Evolutionary conservation across 352 stramenopile species (phyloP), one percentile per base, ranked within the genome.

Genomic region (Phytophthora kernoviae): DNA sequence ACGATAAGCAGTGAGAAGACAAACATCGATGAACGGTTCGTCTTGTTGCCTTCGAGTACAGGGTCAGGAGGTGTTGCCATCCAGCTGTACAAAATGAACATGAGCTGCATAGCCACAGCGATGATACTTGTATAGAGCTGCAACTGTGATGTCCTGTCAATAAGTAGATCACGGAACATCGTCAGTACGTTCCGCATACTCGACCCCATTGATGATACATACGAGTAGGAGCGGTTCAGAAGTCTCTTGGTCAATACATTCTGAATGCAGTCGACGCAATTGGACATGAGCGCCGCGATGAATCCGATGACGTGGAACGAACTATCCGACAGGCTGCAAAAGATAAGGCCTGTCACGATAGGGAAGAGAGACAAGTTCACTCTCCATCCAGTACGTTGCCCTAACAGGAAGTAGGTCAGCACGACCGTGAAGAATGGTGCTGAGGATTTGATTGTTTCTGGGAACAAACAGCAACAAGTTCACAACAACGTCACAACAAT

Each of bases 391-490:
- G 91, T 97, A 18, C 76, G 76, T 67, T 97, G 81, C 27, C 85
- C 75, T 2, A 97, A 75, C 27, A 97, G 60, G 0, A 97, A 73
- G 51, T 91, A 91, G 26, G 86, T 88, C 52, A 97, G 62, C 24
- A 96, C 50, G 50, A 97, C 91, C 1, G 91, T 97, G 70, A 97
- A 97, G 56, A 95, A 93, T 12, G 91, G 91, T 15, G 90, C 88
- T 14, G 90, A 96, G 20, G 87, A 92, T 65, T 97, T 97, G 77
- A 97, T 96, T 12, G 90, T 97, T 79, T 97, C 91, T 86, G 66
- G 50, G 2, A 32, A 57, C 15, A 39, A 22, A 53, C 53, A 14
- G 33, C 22, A 50, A 48, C 30, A 36, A 39, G n/a, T n/a, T n/a
- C 15, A 50, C 24, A 30, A 59, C 54, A 66, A 54, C 56, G 10